phyloP scores from a whole-genome alignment of 2,329 filamentous ascomycete species.

The Delphinella strobiligena region DNA sequence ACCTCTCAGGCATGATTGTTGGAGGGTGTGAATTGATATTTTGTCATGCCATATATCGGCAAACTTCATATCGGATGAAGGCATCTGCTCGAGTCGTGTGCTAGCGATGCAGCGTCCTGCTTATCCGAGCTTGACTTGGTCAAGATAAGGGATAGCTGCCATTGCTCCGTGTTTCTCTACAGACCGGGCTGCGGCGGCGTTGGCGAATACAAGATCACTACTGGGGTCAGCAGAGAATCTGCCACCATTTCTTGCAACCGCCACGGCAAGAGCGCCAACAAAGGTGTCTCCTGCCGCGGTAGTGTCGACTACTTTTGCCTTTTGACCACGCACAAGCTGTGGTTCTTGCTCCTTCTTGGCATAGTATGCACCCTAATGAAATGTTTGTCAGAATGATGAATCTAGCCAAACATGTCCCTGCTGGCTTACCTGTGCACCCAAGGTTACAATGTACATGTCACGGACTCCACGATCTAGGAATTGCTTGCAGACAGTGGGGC shows the following conservation, averaged over 20 bases:
- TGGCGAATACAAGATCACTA: slow-evolving; percentile 48
- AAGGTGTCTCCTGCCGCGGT: slow-evolving; percentile 93
- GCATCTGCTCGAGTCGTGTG: too few species aligned
- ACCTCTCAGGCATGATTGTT: too few species aligned
- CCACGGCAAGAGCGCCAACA: slow-evolving; percentile 74
- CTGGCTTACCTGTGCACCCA: slow-evolving; percentile 55
- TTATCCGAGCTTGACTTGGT: slow-evolving; percentile 32
- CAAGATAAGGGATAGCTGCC: slow-evolving; percentile 53
- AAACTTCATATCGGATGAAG: too few species aligned
- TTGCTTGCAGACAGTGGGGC: slow-evolving; percentile 16
- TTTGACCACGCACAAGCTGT: slow-evolving; percentile 39
- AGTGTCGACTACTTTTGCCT: slow-evolving; percentile 76
- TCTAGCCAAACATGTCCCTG: background rate
- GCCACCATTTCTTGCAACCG: slow-evolving; percentile 44
- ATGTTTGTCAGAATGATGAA: background rate
- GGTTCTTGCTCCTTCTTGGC: slow-evolving; percentile 12
- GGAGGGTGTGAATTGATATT: too few species aligned
- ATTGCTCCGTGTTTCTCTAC: slow-evolving; percentile 55
- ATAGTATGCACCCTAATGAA: slow-evolving; percentile 21
- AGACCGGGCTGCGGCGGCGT: slow-evolving; percentile 51
- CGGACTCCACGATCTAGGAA: slow-evolving; percentile 61
- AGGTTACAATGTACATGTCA: slow-evolving; percentile 72
- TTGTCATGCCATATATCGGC: too few species aligned
- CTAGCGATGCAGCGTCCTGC: too few species aligned
- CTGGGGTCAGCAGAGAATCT: slow-evolving; percentile 36